Conservation (phyloP, 2,329 filamentous ascomycete genomes). For the Pestalotiopsis sp. region DNA sequence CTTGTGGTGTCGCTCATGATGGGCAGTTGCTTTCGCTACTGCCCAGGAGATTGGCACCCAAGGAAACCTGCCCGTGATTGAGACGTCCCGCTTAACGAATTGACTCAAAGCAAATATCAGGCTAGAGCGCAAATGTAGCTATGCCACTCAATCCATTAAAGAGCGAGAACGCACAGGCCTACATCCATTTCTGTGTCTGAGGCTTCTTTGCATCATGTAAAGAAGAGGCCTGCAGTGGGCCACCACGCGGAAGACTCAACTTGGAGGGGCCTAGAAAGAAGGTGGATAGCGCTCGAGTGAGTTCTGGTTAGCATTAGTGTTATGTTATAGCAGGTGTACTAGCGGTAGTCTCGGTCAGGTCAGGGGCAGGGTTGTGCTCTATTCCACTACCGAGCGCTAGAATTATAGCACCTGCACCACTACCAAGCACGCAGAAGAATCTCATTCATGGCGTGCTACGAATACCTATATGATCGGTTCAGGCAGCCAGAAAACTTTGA, state of each 20-base stretch:
- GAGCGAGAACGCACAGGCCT: too few species aligned
- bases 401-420: too few species aligned
- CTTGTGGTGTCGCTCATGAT: background rate
- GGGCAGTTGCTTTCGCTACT: background rate
- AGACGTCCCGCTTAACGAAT: too few species aligned
- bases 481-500: too few species aligned
- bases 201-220: background rate
- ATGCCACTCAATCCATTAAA: too few species aligned
- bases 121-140: too few species aligned
- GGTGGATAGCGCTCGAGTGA: background rate
- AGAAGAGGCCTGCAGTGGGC: background rate
- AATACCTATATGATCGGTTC: too few species aligned
- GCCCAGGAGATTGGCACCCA: too few species aligned
- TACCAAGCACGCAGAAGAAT: too few species aligned
- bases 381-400: background rate
- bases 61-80: too few species aligned
- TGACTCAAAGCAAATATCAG: too few species aligned
- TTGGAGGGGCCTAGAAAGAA: background rate
- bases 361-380: background rate
- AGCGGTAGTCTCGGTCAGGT: background rate
- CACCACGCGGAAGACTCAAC: background rate
- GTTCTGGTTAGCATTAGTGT: background rate
- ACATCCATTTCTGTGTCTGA: background rate
- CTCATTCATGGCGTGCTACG: too few species aligned
- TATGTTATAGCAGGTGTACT: background rate